A percentile compares a stretch with the other conserved stretches of the same genome.
phyloP scores from a whole-genome alignment of 2,329 filamentous ascomycete species.

The Neoascochyta sp. region DNA sequence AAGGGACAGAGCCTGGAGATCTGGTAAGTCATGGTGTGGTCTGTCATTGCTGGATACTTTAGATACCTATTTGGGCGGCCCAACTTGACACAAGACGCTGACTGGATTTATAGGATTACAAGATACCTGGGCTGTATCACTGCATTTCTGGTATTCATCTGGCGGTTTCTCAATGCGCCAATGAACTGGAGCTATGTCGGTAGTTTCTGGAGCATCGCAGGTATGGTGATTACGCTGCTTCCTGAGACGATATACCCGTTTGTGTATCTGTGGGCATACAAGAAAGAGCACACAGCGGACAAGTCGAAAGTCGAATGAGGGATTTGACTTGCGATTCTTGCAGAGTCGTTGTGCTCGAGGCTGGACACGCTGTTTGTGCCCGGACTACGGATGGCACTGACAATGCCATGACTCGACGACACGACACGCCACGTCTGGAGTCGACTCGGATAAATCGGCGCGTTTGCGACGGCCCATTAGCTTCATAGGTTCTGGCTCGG shows the following conservation, averaged over 20 bases:
- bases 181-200: conserved; percentile 41
- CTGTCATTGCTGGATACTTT: too few species aligned
- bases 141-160: conserved; percentile 40
- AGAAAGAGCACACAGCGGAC: conserved; percentile 15
- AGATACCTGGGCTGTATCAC: conserved; percentile 40
- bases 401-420: too few species aligned
- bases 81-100: not conserved
- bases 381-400: too few species aligned
- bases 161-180: conserved; percentile 40
- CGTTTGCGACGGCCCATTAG: too few species aligned
- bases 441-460: too few species aligned
- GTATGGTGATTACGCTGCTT: conserved; percentile 38
- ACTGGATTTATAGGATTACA: conserved; percentile 29
- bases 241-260: conserved; percentile 41
- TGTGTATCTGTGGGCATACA: conserved; percentile 36
- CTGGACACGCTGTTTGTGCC: too few species aligned
- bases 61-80: too few species aligned
- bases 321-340: too few species aligned
- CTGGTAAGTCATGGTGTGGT: conserved; percentile 25
- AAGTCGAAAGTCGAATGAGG: conserved; percentile 8
- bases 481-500: too few species aligned
- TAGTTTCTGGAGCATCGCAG: conserved; percentile 30
- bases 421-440: too few species aligned
- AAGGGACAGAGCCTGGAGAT: conserved; percentile 42
- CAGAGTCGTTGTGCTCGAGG: too few species aligned